phyloP scores from a whole-genome alignment of 495 filamentous ascomycete species.

The Chlorociboria aeruginascens region DNA sequence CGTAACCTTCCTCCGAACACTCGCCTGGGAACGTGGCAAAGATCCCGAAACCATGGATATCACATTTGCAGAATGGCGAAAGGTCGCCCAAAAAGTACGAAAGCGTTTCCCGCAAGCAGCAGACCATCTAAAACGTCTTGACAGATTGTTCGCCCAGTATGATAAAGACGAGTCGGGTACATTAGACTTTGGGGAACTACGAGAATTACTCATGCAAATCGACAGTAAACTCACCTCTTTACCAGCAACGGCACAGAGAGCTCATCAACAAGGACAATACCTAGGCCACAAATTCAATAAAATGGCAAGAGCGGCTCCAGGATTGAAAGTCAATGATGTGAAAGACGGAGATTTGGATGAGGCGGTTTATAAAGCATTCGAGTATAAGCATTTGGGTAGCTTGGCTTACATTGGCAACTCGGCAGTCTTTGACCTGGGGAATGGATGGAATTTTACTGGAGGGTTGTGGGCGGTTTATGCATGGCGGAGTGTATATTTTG shows the following conservation, averaged over 20 bases:
- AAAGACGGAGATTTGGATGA: slow-evolving; percentile 85
- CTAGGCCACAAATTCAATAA: slow-evolving; percentile 91
- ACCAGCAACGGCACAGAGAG: slow-evolving; percentile 88
- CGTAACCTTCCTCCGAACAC: slow-evolving; percentile 72
- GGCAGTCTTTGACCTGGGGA: slow-evolving; percentile 77
- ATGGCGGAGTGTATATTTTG: slow-evolving; percentile 95
- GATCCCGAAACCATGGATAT: slow-evolving; percentile 77
- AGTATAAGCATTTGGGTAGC: slow-evolving; percentile 85
- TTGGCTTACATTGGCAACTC: slow-evolving; percentile 95
- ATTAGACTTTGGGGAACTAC: slow-evolving; percentile 84
- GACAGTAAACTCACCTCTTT: slow-evolving; percentile 81
- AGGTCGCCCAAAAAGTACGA: slow-evolving; percentile 69
- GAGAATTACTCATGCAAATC: slow-evolving; percentile 79
- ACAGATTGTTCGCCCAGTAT: slow-evolving; percentile 81
- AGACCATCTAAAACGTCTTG: slow-evolving; percentile 76
- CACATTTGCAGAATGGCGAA: slow-evolving; percentile 77
- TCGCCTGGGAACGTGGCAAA: slow-evolving; percentile 84
- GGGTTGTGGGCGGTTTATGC: slow-evolving; percentile 91
- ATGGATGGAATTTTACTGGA: slow-evolving; percentile 65
- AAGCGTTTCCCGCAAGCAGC: slow-evolving; percentile 88
- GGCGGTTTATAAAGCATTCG: slow-evolving; percentile 88
- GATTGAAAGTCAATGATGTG: slow-evolving; percentile 66
- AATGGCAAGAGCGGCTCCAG: slow-evolving; percentile 67
- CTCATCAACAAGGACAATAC: slow-evolving; percentile 92
- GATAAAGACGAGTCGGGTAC: slow-evolving; percentile 89